Conservation (phyloP, 2,329 filamentous ascomycete species). For the Clarireedia hainanense region DNA sequence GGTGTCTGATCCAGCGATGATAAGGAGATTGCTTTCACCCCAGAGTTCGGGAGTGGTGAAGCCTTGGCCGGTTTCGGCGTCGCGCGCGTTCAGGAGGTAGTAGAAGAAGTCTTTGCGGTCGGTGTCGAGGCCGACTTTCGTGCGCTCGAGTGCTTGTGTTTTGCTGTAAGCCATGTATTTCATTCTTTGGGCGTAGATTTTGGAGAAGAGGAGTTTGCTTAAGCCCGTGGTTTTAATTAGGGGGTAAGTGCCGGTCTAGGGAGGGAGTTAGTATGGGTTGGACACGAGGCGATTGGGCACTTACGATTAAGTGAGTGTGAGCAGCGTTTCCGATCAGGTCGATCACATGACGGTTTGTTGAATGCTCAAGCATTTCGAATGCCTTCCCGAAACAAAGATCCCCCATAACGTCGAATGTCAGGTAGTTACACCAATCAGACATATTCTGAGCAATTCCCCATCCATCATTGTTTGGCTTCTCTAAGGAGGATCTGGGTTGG, state of each 20-base stretch:
- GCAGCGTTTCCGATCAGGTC: slow-evolving; percentile 60
- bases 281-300: not conserved
- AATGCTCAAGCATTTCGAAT: slow-evolving; percentile 39
- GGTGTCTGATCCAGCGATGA: slow-evolving; percentile 33
- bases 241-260: slow-evolving; percentile 53
- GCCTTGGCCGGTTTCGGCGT: slow-evolving; percentile 55
- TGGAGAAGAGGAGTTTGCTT: slow-evolving; percentile 60
- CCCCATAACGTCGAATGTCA: slow-evolving; percentile 44
- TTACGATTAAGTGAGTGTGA: slow-evolving; percentile 59
- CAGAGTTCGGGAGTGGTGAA: slow-evolving; percentile 31
- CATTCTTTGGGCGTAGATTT: slow-evolving; percentile 57
- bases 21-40: slow-evolving; percentile 20
- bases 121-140: slow-evolving; percentile 51
- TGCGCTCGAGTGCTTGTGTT: slow-evolving; percentile 57
- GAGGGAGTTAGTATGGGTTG: too few species aligned
- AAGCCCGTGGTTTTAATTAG: slow-evolving; percentile 57
- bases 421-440: slow-evolving; percentile 36
- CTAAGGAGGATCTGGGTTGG: slow-evolving; percentile 31
- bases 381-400: slow-evolving; percentile 43
- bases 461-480: slow-evolving; percentile 17
- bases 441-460: slow-evolving; percentile 55
- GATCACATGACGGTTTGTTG: slow-evolving; percentile 57
- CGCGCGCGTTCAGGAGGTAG: slow-evolving; percentile 62
- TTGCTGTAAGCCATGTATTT: slow-evolving; percentile 67
- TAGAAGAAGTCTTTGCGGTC: slow-evolving; percentile 66